Evolutionary conservation across 148 eudicot genomes (phyloP).

Genomic region (Salicornia ramosissima): DNA sequence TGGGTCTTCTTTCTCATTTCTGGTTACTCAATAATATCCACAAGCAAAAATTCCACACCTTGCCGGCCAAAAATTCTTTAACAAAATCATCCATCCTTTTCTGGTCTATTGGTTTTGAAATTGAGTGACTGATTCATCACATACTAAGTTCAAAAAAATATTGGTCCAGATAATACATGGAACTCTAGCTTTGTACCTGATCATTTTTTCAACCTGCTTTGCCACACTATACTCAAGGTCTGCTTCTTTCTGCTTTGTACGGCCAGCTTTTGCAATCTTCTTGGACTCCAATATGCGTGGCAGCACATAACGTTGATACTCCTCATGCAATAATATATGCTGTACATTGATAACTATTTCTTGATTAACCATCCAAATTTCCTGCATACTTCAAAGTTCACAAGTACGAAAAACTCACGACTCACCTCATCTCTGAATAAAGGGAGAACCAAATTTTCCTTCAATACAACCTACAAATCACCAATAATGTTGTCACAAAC

Average conservation of each 20-base stretch:
- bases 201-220: conserved; percentile 99
- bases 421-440: conserved; percentile 96
- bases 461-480: conserved; percentile 74
- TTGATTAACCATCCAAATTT: conserved; percentile 6
- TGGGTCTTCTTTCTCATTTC: too few relatives aligned
- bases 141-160: too few relatives aligned
- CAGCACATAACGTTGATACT: conserved; percentile 86
- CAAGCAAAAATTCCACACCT: too few relatives aligned
- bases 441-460: conserved; percentile 83
- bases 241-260: conserved; percentile 97
- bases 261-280: conserved; percentile 97
- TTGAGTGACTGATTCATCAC: too few relatives aligned
- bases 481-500: conserved; percentile 5
- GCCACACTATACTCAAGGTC: conserved; percentile 98
- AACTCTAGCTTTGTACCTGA: conserved; percentile 51
- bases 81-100: too few relatives aligned
- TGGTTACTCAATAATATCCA: too few relatives aligned
- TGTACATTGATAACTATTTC: conserved; percentile 32
- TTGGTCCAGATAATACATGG: conserved; percentile 10
- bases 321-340: conserved; percentile 91
- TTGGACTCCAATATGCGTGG: conserved; percentile 94
- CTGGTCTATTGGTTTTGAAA: too few relatives aligned
- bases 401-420: conserved; percentile 35
- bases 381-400: conserved; percentile 1
- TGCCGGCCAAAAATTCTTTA: too few relatives aligned